Conservation (phyloP, 2,329 filamentous ascomycete genomes). For the Cercospora sp. region DNA sequence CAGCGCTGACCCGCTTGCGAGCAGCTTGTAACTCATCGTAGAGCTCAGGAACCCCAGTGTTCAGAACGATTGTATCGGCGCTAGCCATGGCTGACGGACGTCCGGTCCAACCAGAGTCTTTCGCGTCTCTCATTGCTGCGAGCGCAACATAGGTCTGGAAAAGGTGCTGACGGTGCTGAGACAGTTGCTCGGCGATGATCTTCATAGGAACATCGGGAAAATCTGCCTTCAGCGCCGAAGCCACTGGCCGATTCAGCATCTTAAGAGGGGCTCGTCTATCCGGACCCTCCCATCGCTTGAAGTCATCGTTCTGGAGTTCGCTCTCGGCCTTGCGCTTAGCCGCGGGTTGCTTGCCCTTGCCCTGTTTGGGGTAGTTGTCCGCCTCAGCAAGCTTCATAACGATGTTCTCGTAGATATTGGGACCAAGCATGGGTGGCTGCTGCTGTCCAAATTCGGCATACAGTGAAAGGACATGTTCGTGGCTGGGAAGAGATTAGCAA, state of each 20-base stretch:
- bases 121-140: constrained; percentile 29
- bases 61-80: constrained; percentile 31
- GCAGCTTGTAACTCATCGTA: constrained; percentile 40
- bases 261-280: constrained; percentile 23
- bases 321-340: constrained; percentile 35
- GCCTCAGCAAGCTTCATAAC: constrained; percentile 33
- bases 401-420: constrained; percentile 31
- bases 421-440: constrained; percentile 17
- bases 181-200: constrained; percentile 37
- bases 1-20: constrained; percentile 29
- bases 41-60: constrained; percentile 28
- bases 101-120: constrained; percentile 22
- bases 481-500: constrained; percentile 16
- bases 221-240: constrained; percentile 43
- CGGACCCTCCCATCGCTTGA: constrained; percentile 27
- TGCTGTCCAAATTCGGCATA: constrained; percentile 25
- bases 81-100: constrained; percentile 22
- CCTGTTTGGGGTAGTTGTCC: constrained; percentile 34
- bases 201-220: constrained; percentile 42
- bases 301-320: constrained; percentile 27
- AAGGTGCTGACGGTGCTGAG: constrained; percentile 38
- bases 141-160: constrained; percentile 43
- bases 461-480: constrained; percentile 34
- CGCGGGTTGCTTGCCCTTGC: constrained; percentile 29
- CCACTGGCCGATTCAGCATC: constrained; percentile 25